Base-by-base conservation (phyloP, 306 rosid species). In the Phaseolus lunatus region DNA sequence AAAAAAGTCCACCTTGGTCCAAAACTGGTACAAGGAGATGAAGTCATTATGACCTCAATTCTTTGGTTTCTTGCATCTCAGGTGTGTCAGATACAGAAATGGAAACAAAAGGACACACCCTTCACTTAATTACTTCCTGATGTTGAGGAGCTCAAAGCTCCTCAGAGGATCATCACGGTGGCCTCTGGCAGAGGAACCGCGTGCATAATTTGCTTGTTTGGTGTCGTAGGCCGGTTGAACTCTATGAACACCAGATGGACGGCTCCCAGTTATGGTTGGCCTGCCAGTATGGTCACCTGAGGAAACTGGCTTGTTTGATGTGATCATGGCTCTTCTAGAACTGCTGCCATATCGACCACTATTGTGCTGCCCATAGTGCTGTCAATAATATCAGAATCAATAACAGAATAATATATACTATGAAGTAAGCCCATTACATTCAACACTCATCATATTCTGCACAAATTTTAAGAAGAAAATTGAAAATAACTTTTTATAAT, bases 281-380 rank as follows among this genome's bases (percentile, higher is more conserved):
- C 96, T 82, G 71, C 87, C 78, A 7, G 85, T 85, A 78, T 84
- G 82, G 56, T 93, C 97, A 39, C 82, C 94, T 4, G 99, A 90
- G 43, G 96, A 85, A 68, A 86, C 48, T 27, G 83, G 89, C 92
- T 70, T 93, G 82, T 84, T 85, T 58, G 88, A 86, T 66, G 96
- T 19, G 72, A 82, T 50, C 18, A 88, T 10, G 44, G 90, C 93
- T 82, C 76, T 96, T 85, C 94, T 91, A 37, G 99, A 93, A 76
- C 76, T 82, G 92, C 99, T 96, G n/a, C 92, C 97, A 77, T 91
- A 90, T 66, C 97, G 88, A 53, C 95, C 66, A 52, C 96, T 31
- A 80, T 76, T 78, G 50, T 91, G 97, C 16, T 84, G 75, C n/a
- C 81, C 94, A 78, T 81, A 82, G 37, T 77, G 92, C 97, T 96